phyloP scores from a whole-genome alignment of 208 protist species.

The Wallacemonas sp. region DNA sequence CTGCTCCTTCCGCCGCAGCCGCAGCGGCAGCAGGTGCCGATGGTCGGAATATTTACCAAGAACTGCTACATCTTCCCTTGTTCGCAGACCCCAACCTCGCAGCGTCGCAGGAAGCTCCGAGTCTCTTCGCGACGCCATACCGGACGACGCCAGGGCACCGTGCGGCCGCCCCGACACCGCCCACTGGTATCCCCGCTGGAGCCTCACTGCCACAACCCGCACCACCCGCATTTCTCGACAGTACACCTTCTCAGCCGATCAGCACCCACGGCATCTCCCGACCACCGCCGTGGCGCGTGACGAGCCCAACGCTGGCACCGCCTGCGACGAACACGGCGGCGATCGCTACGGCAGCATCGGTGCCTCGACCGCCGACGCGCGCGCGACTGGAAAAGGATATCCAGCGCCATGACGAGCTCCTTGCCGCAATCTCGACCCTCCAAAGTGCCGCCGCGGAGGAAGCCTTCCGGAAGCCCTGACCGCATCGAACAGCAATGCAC shows the following conservation, averaged over 20 bases:
- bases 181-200: too few species aligned
- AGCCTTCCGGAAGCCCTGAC: neutral
- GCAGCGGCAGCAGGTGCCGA: too few species aligned
- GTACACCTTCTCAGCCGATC: too few species aligned
- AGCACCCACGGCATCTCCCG: too few species aligned
- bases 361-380: conserved; percentile 23
- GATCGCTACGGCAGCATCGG: too few species aligned
- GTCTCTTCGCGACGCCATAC: neutral
- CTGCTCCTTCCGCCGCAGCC: too few species aligned
- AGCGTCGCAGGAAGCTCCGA: neutral
- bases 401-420: conserved; percentile 63
- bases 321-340: too few species aligned
- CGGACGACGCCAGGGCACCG: neutral
- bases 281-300: neutral
- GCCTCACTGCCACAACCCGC: too few species aligned
- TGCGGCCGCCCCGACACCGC: too few species aligned
- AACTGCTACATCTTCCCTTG: neutral
- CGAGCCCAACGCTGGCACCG: neutral
- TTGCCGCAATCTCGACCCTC: conserved; percentile 64
- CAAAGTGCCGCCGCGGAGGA: conserved; percentile 56
- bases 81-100: conserved; percentile 1
- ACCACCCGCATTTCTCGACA: too few species aligned
- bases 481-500: too few species aligned
- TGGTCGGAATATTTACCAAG: conserved; percentile 6
- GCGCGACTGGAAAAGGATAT: conserved; percentile 62